These are phyloP conservation scores for Penicillium digitatum DNA, from an alignment of 2,329 filamentous ascomycete genomes.

Conservation along the genomic window DNA sequence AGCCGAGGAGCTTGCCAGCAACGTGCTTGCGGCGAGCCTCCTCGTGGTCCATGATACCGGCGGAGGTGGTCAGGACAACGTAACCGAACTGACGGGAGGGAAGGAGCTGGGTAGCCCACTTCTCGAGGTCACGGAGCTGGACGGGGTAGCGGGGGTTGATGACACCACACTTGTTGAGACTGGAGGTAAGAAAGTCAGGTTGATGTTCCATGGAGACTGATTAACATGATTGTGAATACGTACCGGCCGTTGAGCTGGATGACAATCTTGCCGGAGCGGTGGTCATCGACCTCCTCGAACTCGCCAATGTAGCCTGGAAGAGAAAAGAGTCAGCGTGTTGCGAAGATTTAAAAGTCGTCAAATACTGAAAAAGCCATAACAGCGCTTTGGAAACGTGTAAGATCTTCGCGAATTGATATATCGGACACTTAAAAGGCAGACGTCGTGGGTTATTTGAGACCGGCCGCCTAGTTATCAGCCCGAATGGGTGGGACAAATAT, in stretches of 20 bases:
- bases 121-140: slow-evolving; percentile 94
- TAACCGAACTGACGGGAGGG: slow-evolving; percentile 99
- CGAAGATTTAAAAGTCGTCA: slow-evolving; percentile 91
- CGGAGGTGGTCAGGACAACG: slow-evolving; percentile 97
- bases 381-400: slow-evolving; percentile 87
- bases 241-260: slow-evolving; percentile 96
- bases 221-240: slow-evolving; percentile 15
- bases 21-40: slow-evolving; percentile 99
- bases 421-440: slow-evolving; percentile 99
- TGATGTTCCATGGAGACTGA: neutral
- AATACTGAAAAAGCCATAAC: slow-evolving; percentile 52
- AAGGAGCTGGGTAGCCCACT: slow-evolving; percentile 99
- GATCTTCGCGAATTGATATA: slow-evolving; percentile 83
- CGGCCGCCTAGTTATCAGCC: slow-evolving; percentile 99
- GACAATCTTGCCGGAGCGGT: slow-evolving; percentile 99
- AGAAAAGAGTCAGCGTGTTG: slow-evolving; percentile 66
- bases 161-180: slow-evolving; percentile 97
- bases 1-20: slow-evolving; percentile 97
- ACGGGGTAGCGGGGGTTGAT: slow-evolving; percentile 99
- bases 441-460: slow-evolving; percentile 75
- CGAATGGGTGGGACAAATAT: slow-evolving; percentile 54
- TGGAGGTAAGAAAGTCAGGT: slow-evolving; percentile 25
- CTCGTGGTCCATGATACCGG: slow-evolving; percentile 99
- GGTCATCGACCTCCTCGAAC: slow-evolving; percentile 99
- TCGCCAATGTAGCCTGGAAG: slow-evolving; percentile 91